Evolutionary conservation across 208 protist genomes (phyloP), one percentile per base, ranked within the genome.

Genomic region (Phytomonas serpens): DNA sequence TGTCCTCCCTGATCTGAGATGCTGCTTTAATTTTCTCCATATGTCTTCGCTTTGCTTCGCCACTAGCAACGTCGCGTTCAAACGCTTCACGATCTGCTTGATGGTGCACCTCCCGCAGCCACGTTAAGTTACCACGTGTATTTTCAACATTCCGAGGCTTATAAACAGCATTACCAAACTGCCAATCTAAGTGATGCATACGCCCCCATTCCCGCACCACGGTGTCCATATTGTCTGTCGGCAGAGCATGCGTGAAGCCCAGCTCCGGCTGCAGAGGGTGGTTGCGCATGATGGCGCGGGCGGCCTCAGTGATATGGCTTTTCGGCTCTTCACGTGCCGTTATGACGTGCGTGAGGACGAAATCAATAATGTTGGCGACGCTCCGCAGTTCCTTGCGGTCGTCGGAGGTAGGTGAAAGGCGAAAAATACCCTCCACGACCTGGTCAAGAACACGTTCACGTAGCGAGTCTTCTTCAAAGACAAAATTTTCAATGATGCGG

Each of bases 161-260:
- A 77, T 95, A 97, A 2, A 95, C 87, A 33, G 93, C 93, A 51
- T 93, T 93, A 61, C 93, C 93, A 67, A 97, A 97, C 78, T 97
- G 93, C 88, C 88, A 95, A 71, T 97, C 88, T 0, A 95, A 74
- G 79, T 95, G 89, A 67, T 94, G 88, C 79, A 89, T 85, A 30
- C 88, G 82, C 79, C 94, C 90, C 93, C 93, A 97, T 77, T 94
- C 90, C 64, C 81, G 86, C 77, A 94, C 78, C 9, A 95, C 64
- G 27, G 42, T 67, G 61, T 95, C 89, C 16, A 90, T 83, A 65
- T 84, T 85, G 80, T 95, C 89, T 13, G 80, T 86, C 0, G 93
- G 93, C 31, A 97, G 75, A 11, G 90, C 93, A 67, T 95, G 90
- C 64, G 79, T 73, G 73, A 90, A 95, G 71, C 93, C 93, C 6